Conservation (phyloP, 805 yeast species). For the Yueomyces sinensis region DNA sequence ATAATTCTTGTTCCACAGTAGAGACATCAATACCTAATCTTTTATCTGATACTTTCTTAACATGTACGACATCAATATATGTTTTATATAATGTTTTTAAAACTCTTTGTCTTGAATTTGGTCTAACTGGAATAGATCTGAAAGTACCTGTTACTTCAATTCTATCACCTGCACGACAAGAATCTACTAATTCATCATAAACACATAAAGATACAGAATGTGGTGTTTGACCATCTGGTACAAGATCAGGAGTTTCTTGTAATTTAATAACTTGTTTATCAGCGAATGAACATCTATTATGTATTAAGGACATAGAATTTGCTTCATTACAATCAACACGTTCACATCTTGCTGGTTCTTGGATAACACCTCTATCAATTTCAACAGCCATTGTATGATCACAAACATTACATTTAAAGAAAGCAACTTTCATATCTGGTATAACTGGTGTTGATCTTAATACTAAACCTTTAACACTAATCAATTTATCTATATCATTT, state of each 20-base stretch:
- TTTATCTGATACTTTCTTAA: constrained; percentile 71
- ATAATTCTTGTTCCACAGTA: constrained; percentile 33
- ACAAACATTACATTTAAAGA: constrained; percentile 90
- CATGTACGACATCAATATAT: constrained; percentile 86
- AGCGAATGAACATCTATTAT: constrained; percentile 84
- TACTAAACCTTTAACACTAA: constrained; percentile 81
- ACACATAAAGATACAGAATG: constrained; percentile 90
- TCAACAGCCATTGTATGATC: constrained; percentile 86
- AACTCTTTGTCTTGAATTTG: constrained; percentile 73
- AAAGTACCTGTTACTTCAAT: constrained; percentile 92
- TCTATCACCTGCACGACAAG: constrained; percentile 93
- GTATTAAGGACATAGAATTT: constrained; percentile 82
- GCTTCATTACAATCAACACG: constrained; percentile 68
- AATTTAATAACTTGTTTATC: constrained; percentile 90
- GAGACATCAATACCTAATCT: constrained; percentile 72
- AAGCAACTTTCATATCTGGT: constrained; percentile 97
- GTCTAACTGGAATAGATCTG: constrained; percentile 82
- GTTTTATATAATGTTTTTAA: constrained; percentile 81
- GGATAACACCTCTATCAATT: constrained; percentile 86
- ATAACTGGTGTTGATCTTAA: constrained; percentile 80
- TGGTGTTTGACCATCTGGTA: constrained; percentile 98
- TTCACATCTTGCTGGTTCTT: constrained; percentile 92
- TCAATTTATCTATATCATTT: constrained; percentile 85
- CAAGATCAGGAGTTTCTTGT: constrained; percentile 92
- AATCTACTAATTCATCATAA: constrained; percentile 90